phyloP scores from a whole-genome alignment of 176 grass and related monocot species.

The bread wheat (Triticum aestivum) region IWGSC_CS_RefSeq_v2.1 NC_057805.1:16670769-16671268 shows the following conservation, averaged over 20 bases:
- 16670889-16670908: constrained; percentile 2
- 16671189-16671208: neutral
- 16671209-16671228: neutral
- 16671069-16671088: neutral
- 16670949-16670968: neutral
- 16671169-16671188: neutral
- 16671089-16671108: neutral
- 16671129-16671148: neutral
- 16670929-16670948: constrained; percentile 9
- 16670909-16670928: too few relatives aligned
- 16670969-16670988: neutral
- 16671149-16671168: neutral
- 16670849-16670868: neutral
- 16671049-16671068: neutral
- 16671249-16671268: neutral
- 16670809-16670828: neutral
- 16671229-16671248: neutral
- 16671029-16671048: neutral
- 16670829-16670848: neutral
- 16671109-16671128: neutral
- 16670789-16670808: neutral
- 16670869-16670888: neutral
- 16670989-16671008: neutral
- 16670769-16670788: constrained; percentile 49
- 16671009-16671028: neutral